Base-by-base conservation (phyloP, 768 basidiomycete genomes). In the Chalciporus chontae region DNA sequence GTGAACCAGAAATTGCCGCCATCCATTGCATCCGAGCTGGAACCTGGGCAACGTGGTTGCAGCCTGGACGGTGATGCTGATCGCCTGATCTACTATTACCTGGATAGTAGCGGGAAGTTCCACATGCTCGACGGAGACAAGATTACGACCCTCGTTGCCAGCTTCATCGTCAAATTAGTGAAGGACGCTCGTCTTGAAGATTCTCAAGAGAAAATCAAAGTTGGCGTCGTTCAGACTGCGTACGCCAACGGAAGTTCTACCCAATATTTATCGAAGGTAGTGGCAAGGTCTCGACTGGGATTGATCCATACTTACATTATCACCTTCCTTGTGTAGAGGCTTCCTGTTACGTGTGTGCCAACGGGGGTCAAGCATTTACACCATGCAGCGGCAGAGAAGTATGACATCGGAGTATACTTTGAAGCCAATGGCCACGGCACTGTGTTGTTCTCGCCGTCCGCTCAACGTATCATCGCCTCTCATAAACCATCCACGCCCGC, bases 401-500 rank as follows among this genome's bases (percentile, higher is more conserved):
- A 86, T 69, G 81, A 92, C 64, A 79, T 99, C 48, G 96, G 96
- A n/a, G 91, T 99, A 40, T 99, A 99, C 71, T 99, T 99, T 61
- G 96, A 99, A 69, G 96, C 96, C 29, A 99, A 99, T 65, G 96
- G 96, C 3, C 96, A 99, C 60, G 96, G 96, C 27, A 99, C 96
- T 3, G 92, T 98, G 41, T 70, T 98, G 48, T 98, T 99, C 73
- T 97, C 96, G 11, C 79, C 77, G 7, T 66, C 77, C 17, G 87
- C 92, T 4, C 77, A 85, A 48, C 73, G 80, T 19, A 77, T 67
- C 40, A 74, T 99, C 36, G 60, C 71, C 26, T 69, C 72, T 19
- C 74, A 90, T 61, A 74, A 87, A 56, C 87, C 95, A 2, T 79
- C 82, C 36, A 90, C 90, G 2, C 84, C 90, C 18, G 87, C 88